A percentile compares a stretch with the other conserved stretches of the same genome.
These are phyloP conservation scores for Stachybotrys chartarum DNA, from an alignment of 2,329 filamentous ascomycete species.

Conservation along the genomic window DNA sequence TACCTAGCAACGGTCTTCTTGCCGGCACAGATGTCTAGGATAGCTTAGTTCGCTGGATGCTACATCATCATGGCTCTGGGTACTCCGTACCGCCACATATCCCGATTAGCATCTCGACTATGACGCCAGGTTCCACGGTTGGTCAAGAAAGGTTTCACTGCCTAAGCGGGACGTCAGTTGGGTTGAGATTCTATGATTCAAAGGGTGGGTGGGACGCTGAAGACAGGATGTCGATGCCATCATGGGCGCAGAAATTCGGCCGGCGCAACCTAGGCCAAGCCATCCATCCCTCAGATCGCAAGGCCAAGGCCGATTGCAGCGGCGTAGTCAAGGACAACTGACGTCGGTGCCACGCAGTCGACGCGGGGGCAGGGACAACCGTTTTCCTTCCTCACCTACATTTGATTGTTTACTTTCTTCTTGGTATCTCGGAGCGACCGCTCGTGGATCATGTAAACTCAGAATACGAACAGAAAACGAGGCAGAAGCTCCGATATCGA, in stretches of 20 bases:
- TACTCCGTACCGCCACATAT: constrained; percentile 59
- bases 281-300: not conserved
- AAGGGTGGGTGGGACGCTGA: not conserved
- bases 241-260: not conserved
- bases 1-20: constrained; percentile 88
- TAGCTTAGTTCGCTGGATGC: constrained; percentile 6
- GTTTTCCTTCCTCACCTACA: no score
- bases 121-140: no score
- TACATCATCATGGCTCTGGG: not conserved
- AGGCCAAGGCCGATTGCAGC: not conserved
- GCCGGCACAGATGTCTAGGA: constrained; percentile 79
- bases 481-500: no score
- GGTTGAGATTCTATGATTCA: not conserved
- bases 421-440: no score
- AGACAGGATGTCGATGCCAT: not conserved
- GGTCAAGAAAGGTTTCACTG: no score
- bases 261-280: not conserved
- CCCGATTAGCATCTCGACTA: constrained; percentile 59
- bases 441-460: no score
- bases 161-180: not conserved
- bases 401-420: no score
- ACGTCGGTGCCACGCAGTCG: no score
- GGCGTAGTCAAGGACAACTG: no score
- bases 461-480: no score
- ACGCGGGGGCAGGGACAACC: no score